Evolutionary conservation across 2,329 filamentous ascomycete genomes (phyloP), one percentile per base, ranked within the genome.

Genomic region (Aphanocladium album): DNA sequence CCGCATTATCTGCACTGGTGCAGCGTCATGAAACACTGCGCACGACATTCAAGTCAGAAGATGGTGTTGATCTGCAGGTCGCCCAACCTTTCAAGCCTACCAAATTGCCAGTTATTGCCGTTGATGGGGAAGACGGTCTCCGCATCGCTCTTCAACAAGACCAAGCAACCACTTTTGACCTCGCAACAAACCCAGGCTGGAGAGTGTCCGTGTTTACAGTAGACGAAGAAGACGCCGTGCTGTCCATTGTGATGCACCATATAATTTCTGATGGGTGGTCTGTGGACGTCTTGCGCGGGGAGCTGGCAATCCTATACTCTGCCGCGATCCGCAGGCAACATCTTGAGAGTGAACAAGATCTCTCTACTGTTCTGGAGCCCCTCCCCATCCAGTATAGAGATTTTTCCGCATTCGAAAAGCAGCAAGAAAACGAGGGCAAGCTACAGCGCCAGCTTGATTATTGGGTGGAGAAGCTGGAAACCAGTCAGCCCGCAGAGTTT

Each of bases 191-290:
- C 17, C 45, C 66, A 1, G 67, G 65, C 0, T 70, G 67, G 67
- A 63, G 67, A 41, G 65, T 64, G 1, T 43, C 61, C 0, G 39
- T 71, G 0, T 60, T 64, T 3, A 56, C 61, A 2, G 2, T 70
- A 0, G 62, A 52, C 1, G 53, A 64, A 0, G 33, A 64, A 0
- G 62, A 70, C 9, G 30, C 1, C 60, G 69, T 54, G 23, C 55
- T 71, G 0, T 69, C 67, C 0, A 67, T 71, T 8, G 63, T 68
- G 2, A 68, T 71, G 65, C 69, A 71, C 41, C 69, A 71, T 17
- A 70, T 69, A 21, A 62, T 71, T 5, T 67, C 68, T 0, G 69
- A 71, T 43, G 69, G 69, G 0, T 71, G 69, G 69, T 71, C 69
- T 2, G 54, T 70, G 2, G 67, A 70, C 16, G 62, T 68, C 21